Base-by-base conservation (phyloP, 768 basidiomycete genomes). In the Floccularia luteovirens region DNA sequence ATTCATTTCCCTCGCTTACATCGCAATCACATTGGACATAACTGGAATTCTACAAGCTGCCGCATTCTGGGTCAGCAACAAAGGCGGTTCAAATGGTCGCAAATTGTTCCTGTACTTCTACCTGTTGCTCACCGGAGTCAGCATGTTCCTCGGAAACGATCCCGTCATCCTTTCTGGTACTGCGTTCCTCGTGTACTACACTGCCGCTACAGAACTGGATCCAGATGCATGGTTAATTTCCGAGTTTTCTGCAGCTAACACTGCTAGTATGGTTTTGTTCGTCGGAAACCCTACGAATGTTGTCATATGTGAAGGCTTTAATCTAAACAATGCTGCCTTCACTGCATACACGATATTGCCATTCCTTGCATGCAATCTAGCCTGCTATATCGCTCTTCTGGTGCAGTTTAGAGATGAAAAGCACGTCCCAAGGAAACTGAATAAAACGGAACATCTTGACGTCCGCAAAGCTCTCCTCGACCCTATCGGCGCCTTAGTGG, bases 271-370 rank as follows among this genome's bases (percentile, higher is more conserved):
- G 72, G 74, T 75, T 17, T 55, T 80, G 1, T 89, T 96, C 36
- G 82, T 90, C 2, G 86, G 85, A 0, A 98, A 97, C 54, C 90
- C 89, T 1, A 98, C 94, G 1, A 98, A 97, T 52, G 81, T 96
- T 16, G 85, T 98, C 34, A 78, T 96, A 17, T 86, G 89, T 36
- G 90, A 89, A 39, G 89, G 90, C 0, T 91, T 96, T 55, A 54
- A 65, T 3, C 70, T 94, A 33, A 82, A 84, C 36, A 87, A 88
- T 46, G 73, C 75, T 6, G 75, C 77, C 0, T 92, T 85, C 60
- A 87, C 85, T 0, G 85, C 82, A 0, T 90, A 90, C 60, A 77
- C 84, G 12, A 82, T 88, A 36, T 63, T 93, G 10, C 90, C 91
- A 0, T 86, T 90, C 50, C 54, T 93, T 21, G 80, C 74, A 2